These are phyloP conservation scores for Mycena olivaceomarginata DNA, from an alignment of 768 basidiomycete species.

Conservation along the genomic window DNA sequence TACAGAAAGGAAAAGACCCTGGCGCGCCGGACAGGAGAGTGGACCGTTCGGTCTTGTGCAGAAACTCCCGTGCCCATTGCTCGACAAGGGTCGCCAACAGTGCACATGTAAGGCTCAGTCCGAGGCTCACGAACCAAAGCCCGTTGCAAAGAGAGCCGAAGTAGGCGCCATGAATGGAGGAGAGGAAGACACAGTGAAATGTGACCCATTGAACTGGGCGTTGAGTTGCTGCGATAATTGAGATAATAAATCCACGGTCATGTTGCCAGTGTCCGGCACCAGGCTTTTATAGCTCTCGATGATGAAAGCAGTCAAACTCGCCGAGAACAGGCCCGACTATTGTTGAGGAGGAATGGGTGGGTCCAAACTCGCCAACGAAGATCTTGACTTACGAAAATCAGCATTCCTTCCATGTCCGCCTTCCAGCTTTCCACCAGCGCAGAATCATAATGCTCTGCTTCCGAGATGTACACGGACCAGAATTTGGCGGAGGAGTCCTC, in stretches of 20 bases:
- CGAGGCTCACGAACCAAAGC: conserved; percentile 34
- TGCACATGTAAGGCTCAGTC: conserved; percentile 31
- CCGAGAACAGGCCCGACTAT: conserved; percentile 49
- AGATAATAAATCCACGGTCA: conserved; percentile 29
- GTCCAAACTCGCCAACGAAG: background rate
- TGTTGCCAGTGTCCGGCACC: conserved; percentile 24
- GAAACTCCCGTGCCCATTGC: conserved; percentile 29
- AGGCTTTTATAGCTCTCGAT: conserved; percentile 48
- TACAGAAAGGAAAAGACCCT: conserved; percentile 32
- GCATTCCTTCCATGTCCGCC: conserved; percentile 44
- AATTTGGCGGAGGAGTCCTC: conserved; percentile 39
- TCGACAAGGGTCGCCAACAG: conserved; percentile 34
- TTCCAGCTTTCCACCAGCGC: conserved; percentile 44
- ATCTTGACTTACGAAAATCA: conserved; percentile 45
- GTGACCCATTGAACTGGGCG: conserved; percentile 35
- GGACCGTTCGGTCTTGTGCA: conserved; percentile 18
- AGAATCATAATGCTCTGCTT: conserved; percentile 47
- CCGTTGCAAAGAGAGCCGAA: conserved; percentile 21
- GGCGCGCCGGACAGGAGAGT: conserved; percentile 29
- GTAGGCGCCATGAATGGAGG: background rate
- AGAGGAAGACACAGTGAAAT: conserved; percentile 1
- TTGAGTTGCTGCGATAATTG: conserved; percentile 42
- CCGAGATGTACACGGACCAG: conserved; percentile 47
- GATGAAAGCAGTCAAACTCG: conserved; percentile 49
- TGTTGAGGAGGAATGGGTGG: background rate